Evolutionary conservation across 2,329 filamentous ascomycete genomes (phyloP).

Genomic region (Penicillium sp.): DNA sequence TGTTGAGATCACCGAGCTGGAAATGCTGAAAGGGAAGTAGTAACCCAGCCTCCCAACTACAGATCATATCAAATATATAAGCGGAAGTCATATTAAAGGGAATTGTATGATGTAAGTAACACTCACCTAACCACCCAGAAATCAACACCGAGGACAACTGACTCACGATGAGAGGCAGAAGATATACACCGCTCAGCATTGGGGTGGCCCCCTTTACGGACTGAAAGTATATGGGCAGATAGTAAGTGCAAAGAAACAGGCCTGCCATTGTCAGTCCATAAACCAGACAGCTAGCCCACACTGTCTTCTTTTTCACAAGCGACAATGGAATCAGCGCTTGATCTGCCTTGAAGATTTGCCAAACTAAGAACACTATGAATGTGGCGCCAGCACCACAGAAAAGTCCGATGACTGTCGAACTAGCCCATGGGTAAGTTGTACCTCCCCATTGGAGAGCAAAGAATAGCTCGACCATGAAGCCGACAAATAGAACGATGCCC

Average conservation of each 20-base stretch:
- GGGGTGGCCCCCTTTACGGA: constrained; percentile 22
- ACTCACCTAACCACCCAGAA: constrained; percentile 4
- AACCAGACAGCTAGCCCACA: not conserved
- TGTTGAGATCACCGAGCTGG: constrained; percentile 18
- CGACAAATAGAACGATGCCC: constrained; percentile 19
- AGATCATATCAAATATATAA: too few relatives aligned
- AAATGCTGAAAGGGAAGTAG: constrained; percentile 29
- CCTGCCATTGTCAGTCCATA: not conserved
- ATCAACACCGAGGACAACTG: constrained; percentile 27
- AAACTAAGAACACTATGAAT: constrained; percentile 19
- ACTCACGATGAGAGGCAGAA: constrained; percentile 27
- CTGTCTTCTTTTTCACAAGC: not conserved
- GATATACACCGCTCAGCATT: constrained; percentile 24
- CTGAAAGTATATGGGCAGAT: constrained; percentile 15
- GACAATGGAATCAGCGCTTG: constrained; percentile 26
- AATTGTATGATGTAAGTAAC: constrained; percentile 20
- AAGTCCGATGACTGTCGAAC: constrained; percentile 18
- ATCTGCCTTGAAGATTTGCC: constrained; percentile 24
- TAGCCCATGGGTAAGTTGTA: constrained; percentile 20
- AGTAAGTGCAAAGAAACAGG: constrained; percentile 22
- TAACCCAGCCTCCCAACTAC: too few relatives aligned
- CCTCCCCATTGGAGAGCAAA: constrained; percentile 25
- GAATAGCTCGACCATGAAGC: constrained; percentile 19
- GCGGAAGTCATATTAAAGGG: too few relatives aligned
- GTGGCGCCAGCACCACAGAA: too few relatives aligned